These are phyloP conservation scores for Capsicum baccatum DNA, from an alignment of 257 asterid genomes.

Conservation along the genomic window DNA sequence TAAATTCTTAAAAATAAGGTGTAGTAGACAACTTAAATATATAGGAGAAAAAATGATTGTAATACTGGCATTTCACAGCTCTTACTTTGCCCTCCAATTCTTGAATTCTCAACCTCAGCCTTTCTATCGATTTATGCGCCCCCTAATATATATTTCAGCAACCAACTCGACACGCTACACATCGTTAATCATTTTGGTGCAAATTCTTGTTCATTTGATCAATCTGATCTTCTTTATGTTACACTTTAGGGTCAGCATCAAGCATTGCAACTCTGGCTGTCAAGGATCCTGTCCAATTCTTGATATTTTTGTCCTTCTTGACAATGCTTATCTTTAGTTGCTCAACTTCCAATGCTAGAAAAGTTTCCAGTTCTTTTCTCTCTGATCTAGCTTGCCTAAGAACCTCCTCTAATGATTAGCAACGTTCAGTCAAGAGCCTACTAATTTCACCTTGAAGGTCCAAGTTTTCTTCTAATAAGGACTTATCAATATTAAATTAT, in stretches of 20 bases:
- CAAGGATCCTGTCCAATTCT: background rate
- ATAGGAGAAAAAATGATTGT: too few relatives aligned
- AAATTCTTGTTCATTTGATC: constrained; percentile 50
- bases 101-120: too few relatives aligned
- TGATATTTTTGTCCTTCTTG: background rate
- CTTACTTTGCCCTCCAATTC: too few relatives aligned
- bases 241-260: constrained; percentile 16
- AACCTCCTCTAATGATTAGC: constrained; percentile 35
- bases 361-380: constrained; percentile 47
- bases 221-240: constrained; percentile 43
- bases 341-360: background rate
- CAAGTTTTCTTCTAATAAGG: too few relatives aligned
- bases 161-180: constrained; percentile 42
- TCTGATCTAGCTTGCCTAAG: constrained; percentile 55
- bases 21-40: too few relatives aligned
- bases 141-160: background rate
- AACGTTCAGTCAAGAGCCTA: background rate
- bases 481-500: too few relatives aligned
- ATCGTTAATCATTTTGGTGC: constrained; percentile 38
- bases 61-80: too few relatives aligned
- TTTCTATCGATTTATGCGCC: constrained; percentile 36
- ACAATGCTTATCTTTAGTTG: background rate
- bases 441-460: too few relatives aligned
- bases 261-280: background rate
- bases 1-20: too few relatives aligned